A percentile compares a stretch with the other conserved stretches of the same genome.
Evolutionary conservation across 257 asterid genomes (phyloP).

Genomic region (Solanum pennellii): DNA sequence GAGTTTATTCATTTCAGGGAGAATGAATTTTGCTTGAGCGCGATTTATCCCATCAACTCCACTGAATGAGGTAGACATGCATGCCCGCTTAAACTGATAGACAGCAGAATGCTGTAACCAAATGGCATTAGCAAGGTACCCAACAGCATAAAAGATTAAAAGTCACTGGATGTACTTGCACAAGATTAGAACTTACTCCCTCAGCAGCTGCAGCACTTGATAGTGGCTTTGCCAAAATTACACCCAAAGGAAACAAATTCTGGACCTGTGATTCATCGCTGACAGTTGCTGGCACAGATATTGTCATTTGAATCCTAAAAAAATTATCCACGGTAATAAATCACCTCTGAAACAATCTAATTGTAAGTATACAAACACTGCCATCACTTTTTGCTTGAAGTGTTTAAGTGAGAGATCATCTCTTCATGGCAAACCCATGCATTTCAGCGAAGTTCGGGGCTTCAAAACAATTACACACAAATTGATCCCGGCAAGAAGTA

Average conservation of each 20-base stretch:
- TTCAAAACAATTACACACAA: neutral
- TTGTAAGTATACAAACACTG: neutral
- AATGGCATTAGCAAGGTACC: slow-evolving; percentile 9
- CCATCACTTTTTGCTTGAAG: neutral
- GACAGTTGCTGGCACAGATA: slow-evolving; percentile 59
- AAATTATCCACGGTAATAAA: neutral
- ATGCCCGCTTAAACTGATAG: slow-evolving; percentile 56
- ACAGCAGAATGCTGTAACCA: slow-evolving; percentile 56
- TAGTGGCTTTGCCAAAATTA: slow-evolving; percentile 71
- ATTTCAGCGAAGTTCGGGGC: neutral
- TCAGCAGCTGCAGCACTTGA: slow-evolving; percentile 44
- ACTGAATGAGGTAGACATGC: slow-evolving; percentile 46
- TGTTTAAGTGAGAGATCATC: neutral
- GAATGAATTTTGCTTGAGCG: slow-evolving; percentile 58
- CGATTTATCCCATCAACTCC: slow-evolving; percentile 45
- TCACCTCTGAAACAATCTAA: neutral
- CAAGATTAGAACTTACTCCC: slow-evolving; percentile 35
- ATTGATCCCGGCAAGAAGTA: neutral
- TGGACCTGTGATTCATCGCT: slow-evolving; percentile 55
- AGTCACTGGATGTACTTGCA: neutral
- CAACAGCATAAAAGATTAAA: neutral
- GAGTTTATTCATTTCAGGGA: slow-evolving; percentile 78
- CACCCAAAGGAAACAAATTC: slow-evolving; percentile 69
- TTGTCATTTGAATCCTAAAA: slow-evolving; percentile 71
- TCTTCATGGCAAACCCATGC: neutral